Evolutionary conservation across 805 yeast species (phyloP).

Genomic region (Hanseniaspora jakobsenii): DNA sequence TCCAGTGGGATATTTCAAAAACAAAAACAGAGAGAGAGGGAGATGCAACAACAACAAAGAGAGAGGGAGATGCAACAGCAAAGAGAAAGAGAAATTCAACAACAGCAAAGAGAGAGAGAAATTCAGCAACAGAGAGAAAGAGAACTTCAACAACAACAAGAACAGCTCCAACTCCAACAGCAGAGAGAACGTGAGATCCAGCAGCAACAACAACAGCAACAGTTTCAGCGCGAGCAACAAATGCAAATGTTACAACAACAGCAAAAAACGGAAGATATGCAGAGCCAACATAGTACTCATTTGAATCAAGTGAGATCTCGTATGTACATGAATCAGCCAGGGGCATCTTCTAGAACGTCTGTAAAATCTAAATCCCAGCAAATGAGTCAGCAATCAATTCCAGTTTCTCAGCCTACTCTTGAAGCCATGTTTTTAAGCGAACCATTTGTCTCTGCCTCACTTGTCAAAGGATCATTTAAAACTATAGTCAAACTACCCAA

Average conservation of each 20-base stretch:
- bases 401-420: constrained; percentile 32
- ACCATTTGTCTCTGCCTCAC: constrained; percentile 85
- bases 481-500: constrained; percentile 92
- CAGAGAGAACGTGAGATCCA: constrained; percentile 5
- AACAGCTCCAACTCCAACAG: neutral
- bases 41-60: neutral
- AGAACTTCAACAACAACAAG: constrained; percentile 16
- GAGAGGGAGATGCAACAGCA: neutral
- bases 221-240: constrained; percentile 19
- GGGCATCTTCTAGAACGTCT: constrained; percentile 1
- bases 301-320: constrained; percentile 18
- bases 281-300: constrained; percentile 25
- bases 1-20: neutral
- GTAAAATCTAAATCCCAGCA: constrained; percentile 16
- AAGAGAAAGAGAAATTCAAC: constrained; percentile 3
- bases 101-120: constrained; percentile 16
- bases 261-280: constrained; percentile 18
- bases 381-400: constrained; percentile 18
- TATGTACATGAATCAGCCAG: constrained; percentile 20
- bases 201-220: constrained; percentile 16
- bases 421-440: constrained; percentile 61
- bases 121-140: constrained; percentile 19
- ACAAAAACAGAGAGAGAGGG: constrained; percentile 1
- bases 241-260: constrained; percentile 17
- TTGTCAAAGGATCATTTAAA: constrained; percentile 91